These are phyloP conservation scores for Naegleria lovaniensis DNA, from an alignment of 208 protist genomes.

Conservation along the genomic window DNA sequence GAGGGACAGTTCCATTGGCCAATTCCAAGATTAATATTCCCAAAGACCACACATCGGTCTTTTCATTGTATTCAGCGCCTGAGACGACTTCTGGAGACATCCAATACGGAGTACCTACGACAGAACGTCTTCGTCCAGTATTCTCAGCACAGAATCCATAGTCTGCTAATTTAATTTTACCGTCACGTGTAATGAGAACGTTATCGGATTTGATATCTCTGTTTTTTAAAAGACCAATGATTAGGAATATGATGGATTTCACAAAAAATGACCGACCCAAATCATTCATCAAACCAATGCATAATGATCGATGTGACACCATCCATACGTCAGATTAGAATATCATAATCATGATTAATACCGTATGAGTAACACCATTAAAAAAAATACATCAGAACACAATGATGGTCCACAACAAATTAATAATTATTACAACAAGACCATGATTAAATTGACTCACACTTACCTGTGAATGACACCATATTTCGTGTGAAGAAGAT, in stretches of 20 bases:
- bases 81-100: conserved; percentile 57
- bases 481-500: not conserved
- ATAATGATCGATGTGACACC: conserved; percentile 42
- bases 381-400: too few species aligned
- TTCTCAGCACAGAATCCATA: conserved; percentile 32
- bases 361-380: too few species aligned
- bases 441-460: too few species aligned
- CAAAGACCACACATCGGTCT: conserved; percentile 56
- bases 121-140: conserved; percentile 38
- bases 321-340: conserved; percentile 57
- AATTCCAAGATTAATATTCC: conserved; percentile 57
- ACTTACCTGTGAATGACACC: not conserved
- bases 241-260: not conserved
- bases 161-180: conserved; percentile 46
- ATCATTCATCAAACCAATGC: conserved; percentile 34
- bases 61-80: conserved; percentile 43
- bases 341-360: conserved; percentile 42
- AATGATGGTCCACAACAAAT: too few species aligned
- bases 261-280: conserved; percentile 53
- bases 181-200: conserved; percentile 38
- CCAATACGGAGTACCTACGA: conserved; percentile 49
- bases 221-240: not conserved
- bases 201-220: conserved; percentile 43
- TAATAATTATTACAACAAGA: too few species aligned
- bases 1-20: conserved; percentile 48